Percentiles rank a stretch among this genome's conserved stretches.
Conservation (phyloP, 2,329 filamentous ascomycete species). For the Fusarium lateritium region DNA sequence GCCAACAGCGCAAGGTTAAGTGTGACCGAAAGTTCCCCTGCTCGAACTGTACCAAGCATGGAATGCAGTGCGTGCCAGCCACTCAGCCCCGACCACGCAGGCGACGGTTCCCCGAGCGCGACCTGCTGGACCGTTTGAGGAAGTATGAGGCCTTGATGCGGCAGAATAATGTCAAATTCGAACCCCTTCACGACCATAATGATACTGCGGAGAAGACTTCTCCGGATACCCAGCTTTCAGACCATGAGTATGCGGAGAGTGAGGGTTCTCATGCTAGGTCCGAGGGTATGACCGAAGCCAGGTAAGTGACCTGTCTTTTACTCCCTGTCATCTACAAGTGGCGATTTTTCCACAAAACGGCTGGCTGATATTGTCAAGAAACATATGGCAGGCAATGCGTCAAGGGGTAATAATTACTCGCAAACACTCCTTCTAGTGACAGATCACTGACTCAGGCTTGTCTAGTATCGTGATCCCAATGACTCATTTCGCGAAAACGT, state of each 20-base stretch:
- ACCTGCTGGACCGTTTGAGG: slow-evolving; percentile 69
- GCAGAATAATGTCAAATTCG: slow-evolving; percentile 68
- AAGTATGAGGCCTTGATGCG: slow-evolving; percentile 71
- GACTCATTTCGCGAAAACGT: slow-evolving; percentile 32
- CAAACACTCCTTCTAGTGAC: rapidly evolving
- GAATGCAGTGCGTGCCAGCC: slow-evolving; percentile 61
- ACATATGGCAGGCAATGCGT: slow-evolving; percentile 28
- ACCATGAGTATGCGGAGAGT: slow-evolving; percentile 22
- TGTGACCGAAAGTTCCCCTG: slow-evolving; percentile 74
- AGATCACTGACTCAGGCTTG: rapidly evolving
- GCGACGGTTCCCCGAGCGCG: slow-evolving; percentile 68
- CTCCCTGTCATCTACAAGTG: background rate
- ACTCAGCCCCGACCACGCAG: slow-evolving; percentile 53
- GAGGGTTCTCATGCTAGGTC: background rate
- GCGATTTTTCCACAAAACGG: background rate
- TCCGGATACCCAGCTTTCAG: slow-evolving; percentile 4
- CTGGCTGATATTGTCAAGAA: background rate
- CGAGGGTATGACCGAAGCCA: slow-evolving; percentile 26
- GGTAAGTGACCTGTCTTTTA: slow-evolving; percentile 12
- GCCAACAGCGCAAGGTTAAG: slow-evolving; percentile 75
- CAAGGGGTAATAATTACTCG: slow-evolving; percentile 6
- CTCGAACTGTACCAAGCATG: slow-evolving; percentile 64
- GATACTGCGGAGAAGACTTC: background rate
- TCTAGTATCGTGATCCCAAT: slow-evolving; percentile 7
- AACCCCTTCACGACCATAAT: slow-evolving; percentile 55